Base-by-base conservation (phyloP, 176 grass and related monocot species). In the Pontederia paniculata region DNA sequence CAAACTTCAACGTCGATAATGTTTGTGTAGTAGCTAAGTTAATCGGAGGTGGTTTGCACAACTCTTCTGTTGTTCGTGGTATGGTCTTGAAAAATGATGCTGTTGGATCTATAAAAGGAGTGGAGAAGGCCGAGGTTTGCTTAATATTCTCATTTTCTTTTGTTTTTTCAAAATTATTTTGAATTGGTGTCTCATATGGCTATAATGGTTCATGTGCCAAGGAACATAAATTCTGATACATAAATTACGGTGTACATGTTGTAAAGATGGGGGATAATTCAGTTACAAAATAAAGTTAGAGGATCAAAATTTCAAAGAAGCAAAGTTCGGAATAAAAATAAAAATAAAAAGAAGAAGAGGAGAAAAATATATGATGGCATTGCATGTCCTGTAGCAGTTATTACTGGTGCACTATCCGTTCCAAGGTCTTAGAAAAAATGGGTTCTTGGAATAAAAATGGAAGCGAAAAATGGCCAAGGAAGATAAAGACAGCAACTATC, bases 1-100 rank as follows among this genome's bases (percentile, higher is more conserved):
- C 62, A 50, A 97, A 91, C 65, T 97, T 91, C 44, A 97, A 97
- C 21, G 86, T 91, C 15, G 93, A 97, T 75, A 97, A 97, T 73
- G 83, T 97, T 68, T 76, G 93, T 71, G 93, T 97, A 61, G 93
- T 97, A 61, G 80, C 80, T 11, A 97, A 97, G 60, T 54, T 97
- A 13, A 17, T 90, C 79, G 93, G 93, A 58, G 83, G 93, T 68
- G 86, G 93, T 71, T 76, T 97, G 65, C 93, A 84, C 52, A 97
- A 97, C 21, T 97, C 83, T 21, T 69, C 77, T 19, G 86, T 97
- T 59, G 80, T 89, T 9, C 80, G 86, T 63, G 93, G 86, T 58
- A 84, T 97, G 86, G 77, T 97, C 66, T 62, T 97, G 21, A 97
- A 84, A 71, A 89, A 64, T 79, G 93, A 97, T 0, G 80, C 80